Base-by-base conservation (phyloP, 2,329 filamentous ascomycete species). In the Trichophyton verrucosum region DNA sequence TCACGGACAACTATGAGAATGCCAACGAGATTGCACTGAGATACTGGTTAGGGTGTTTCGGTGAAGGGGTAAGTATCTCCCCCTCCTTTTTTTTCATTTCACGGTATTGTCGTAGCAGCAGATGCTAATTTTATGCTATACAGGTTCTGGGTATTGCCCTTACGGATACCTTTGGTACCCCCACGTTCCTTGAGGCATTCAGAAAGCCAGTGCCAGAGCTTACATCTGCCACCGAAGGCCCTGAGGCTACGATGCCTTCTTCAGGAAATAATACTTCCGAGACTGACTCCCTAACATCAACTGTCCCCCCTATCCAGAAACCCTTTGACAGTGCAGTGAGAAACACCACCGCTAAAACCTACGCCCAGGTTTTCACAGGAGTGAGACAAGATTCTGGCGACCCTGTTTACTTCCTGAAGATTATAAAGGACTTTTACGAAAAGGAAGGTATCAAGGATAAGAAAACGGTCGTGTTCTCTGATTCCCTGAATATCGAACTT, bases 121-220 rank as follows among this genome's bases (percentile, higher is more conserved):
- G 24, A 57, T 59, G 11, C 27, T 59, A 33, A 59, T 33, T 57
- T 42, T 49, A 42, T 40, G 4, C 20, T 15, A 24, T 42, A 36
- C 55, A 78, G 76, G 86, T 92, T 38, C 81, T 96, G 36, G 85
- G 87, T 4, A 91, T 99, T 66, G 91, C 94, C 1, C 78, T 99
- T 64, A 99, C 94, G 0, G 94, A 99, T 75, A 99, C 94, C 0
- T 97, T 97, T 69, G 94, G 94, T 55, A 99, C 94, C 0, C 86
- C 87, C 3, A 84, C 88, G 55, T 99, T 99, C 75, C 80, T 99
- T 58, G 83, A 85, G 63, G 86, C 89, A 0, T 99, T 99, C 77
- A 85, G 83, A 67, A 83, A 85, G 69, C 84, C 85, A 1, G 79
- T 86, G 33, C 80, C 80, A 2, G 64, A 66, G 9, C 70, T 73